Evolutionary conservation across 2,329 filamentous ascomycete species (phyloP).

Genomic region (Fusarium sp.): DNA sequence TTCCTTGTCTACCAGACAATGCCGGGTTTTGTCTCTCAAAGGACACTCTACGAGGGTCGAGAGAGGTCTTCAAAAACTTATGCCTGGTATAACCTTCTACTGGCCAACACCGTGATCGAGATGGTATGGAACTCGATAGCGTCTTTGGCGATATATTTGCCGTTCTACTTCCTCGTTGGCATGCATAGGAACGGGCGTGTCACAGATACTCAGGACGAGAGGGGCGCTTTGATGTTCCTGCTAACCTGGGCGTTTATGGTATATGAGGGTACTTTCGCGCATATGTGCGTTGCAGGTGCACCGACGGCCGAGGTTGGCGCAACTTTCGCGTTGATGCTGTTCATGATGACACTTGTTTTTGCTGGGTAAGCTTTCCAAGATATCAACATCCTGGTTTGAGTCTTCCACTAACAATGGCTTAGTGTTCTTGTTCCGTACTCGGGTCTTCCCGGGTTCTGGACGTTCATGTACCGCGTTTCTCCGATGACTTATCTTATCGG

Average conservation of each 20-base stretch:
- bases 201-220: slow-evolving; percentile 68
- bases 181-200: slow-evolving; percentile 78
- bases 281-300: slow-evolving; percentile 74
- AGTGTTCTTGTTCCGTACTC: slow-evolving; percentile 73
- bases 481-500: slow-evolving; percentile 77
- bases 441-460: slow-evolving; percentile 76
- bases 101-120: slow-evolving; percentile 87
- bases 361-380: slow-evolving; percentile 33
- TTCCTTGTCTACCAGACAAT: slow-evolving; percentile 83
- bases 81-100: slow-evolving; percentile 86
- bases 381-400: slow-evolving; percentile 71
- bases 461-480: slow-evolving; percentile 77
- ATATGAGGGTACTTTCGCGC: slow-evolving; percentile 75
- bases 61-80: slow-evolving; percentile 88
- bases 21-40: slow-evolving; percentile 87
- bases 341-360: slow-evolving; percentile 44
- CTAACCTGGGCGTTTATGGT: slow-evolving; percentile 75
- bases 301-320: slow-evolving; percentile 60
- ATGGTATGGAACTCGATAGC: slow-evolving; percentile 80
- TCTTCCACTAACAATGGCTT: slow-evolving; percentile 67
- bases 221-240: slow-evolving; percentile 71
- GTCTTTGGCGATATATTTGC: background rate
- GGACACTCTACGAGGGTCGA: slow-evolving; percentile 85
- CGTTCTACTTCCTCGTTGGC: slow-evolving; percentile 73
- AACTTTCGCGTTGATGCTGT: slow-evolving; percentile 59